A percentile compares a stretch with the other conserved stretches of the same genome.
Evolutionary conservation across 1,139 yeast species (phyloP).

Genomic region (Torulaspora pretoriensis): DNA sequence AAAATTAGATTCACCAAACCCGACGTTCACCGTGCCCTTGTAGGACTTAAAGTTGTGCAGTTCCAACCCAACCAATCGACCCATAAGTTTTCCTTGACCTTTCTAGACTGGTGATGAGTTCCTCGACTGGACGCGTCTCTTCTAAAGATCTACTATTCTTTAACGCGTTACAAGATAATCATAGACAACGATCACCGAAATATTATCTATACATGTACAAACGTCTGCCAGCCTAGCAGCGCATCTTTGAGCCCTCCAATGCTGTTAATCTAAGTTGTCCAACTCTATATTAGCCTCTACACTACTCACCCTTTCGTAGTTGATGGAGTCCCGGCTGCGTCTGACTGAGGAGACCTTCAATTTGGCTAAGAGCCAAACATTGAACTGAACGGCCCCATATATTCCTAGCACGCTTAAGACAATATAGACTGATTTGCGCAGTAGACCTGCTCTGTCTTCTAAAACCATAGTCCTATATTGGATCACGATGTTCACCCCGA

Average conservation of each 20-base stretch:
- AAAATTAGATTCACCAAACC: conserved; percentile 78
- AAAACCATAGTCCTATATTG: conserved; percentile 35
- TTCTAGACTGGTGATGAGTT: not conserved
- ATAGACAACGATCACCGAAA: not conserved
- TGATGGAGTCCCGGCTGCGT: conserved; percentile 2
- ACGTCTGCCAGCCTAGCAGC: not conserved
- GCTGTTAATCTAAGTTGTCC: not conserved
- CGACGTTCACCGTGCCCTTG: conserved; percentile 67
- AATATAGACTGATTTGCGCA: conserved; percentile 19
- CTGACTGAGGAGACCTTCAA: conserved; percentile 1
- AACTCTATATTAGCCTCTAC: conserved; percentile 10
- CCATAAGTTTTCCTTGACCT: conserved; percentile 45
- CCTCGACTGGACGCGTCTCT: conserved; percentile 6
- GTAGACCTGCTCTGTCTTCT: conserved; percentile 14
- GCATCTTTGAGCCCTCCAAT: not conserved
- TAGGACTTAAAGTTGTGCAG: conserved; percentile 88
- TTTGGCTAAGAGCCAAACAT: conserved; percentile 18
- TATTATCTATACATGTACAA: not conserved
- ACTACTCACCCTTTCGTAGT: conserved; percentile 9
- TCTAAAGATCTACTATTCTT: not conserved
- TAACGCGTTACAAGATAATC: conserved; percentile 1
- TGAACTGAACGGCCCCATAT: conserved; percentile 18
- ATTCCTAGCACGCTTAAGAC: conserved; percentile 18
- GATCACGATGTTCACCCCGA: conserved; percentile 37
- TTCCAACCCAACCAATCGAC: conserved; percentile 69